Evolutionary conservation across 345 rosid species (phyloP).

Genomic region (Hibiscus tridactylites): DNA sequence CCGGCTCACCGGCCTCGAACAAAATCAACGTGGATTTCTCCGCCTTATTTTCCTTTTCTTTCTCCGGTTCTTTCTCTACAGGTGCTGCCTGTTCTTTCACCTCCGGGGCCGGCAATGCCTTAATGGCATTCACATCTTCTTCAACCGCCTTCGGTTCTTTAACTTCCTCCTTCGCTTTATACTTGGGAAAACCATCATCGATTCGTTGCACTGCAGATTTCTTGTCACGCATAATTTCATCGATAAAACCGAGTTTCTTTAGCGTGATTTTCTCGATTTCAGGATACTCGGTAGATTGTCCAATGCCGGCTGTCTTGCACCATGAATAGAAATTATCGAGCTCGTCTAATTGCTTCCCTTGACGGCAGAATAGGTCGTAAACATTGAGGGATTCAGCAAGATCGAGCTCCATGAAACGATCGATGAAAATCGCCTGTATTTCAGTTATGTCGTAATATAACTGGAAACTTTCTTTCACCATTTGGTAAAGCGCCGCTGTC

Average conservation of each 20-base stretch:
- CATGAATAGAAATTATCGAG: not conserved
- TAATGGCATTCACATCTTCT: not conserved
- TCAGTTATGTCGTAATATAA: slow-evolving; percentile 61
- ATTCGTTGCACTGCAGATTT: not conserved
- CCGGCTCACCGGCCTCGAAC: slow-evolving; percentile 28
- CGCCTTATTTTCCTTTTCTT: too few relatives aligned
- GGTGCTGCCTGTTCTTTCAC: not conserved
- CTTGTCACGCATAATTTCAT: not conserved
- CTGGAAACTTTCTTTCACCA: slow-evolving; percentile 73
- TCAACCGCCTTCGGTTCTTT: not conserved
- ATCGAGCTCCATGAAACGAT: slow-evolving; percentile 74
- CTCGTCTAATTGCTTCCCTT: not conserved
- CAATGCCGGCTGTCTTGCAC: not conserved
- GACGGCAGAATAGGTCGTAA: not conserved
- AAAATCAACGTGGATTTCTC: not conserved
- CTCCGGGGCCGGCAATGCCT: not conserved
- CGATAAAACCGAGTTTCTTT: not conserved
- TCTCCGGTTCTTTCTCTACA: not conserved
- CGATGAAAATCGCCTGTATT: slow-evolving; percentile 45
- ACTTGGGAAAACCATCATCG: not conserved
- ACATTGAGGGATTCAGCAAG: slow-evolving; percentile 32
- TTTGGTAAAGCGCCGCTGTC: slow-evolving; percentile 59
- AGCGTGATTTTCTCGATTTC: not conserved
- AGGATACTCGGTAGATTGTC: not conserved
- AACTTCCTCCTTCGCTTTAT: not conserved